Evolutionary conservation across 495 filamentous ascomycete genomes (phyloP).

Genomic region (Oleoguttula mirabilis): DNA sequence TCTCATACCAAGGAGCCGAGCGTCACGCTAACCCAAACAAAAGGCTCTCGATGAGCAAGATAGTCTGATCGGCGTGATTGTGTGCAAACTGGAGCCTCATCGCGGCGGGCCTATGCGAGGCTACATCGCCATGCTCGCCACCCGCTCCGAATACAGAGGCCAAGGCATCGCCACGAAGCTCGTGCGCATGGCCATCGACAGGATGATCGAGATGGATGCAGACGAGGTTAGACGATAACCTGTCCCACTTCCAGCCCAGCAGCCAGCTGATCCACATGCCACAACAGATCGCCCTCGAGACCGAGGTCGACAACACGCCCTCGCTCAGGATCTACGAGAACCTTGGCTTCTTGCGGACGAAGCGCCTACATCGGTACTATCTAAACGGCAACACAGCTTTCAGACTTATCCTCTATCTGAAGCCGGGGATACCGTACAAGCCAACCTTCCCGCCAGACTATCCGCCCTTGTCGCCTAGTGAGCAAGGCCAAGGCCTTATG

Average conservation of each 20-base stretch:
- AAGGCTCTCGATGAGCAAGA: constrained; percentile 52
- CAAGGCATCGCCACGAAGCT: constrained; percentile 83
- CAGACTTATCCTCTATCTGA: constrained; percentile 72
- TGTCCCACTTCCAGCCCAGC: not conserved
- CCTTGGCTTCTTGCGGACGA: constrained; percentile 83
- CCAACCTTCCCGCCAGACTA: constrained; percentile 18
- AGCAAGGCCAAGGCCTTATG: too few relatives aligned
- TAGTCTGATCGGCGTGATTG: constrained; percentile 72
- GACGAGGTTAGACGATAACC: constrained; percentile 52
- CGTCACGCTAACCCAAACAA: too few relatives aligned
- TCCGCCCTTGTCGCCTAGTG: not conserved
- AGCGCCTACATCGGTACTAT: constrained; percentile 91
- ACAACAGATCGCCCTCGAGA: constrained; percentile 74
- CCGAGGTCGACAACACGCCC: constrained; percentile 85
- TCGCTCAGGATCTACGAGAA: constrained; percentile 91
- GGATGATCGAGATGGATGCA: constrained; percentile 71
- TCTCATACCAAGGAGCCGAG: too few relatives aligned
- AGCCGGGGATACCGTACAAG: constrained; percentile 38
- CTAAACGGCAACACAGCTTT: constrained; percentile 94
- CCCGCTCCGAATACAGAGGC: constrained; percentile 63
- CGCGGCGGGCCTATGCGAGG: constrained; percentile 69
- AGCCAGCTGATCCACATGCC: not conserved
- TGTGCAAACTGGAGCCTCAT: constrained; percentile 90
- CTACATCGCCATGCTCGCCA: constrained; percentile 98
- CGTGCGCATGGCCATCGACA: constrained; percentile 82